Percentiles rank a stretch among this genome's conserved stretches.
Conservation (phyloP, 306 rosid species). For the Amphicarpaea edgeworthii region DNA sequence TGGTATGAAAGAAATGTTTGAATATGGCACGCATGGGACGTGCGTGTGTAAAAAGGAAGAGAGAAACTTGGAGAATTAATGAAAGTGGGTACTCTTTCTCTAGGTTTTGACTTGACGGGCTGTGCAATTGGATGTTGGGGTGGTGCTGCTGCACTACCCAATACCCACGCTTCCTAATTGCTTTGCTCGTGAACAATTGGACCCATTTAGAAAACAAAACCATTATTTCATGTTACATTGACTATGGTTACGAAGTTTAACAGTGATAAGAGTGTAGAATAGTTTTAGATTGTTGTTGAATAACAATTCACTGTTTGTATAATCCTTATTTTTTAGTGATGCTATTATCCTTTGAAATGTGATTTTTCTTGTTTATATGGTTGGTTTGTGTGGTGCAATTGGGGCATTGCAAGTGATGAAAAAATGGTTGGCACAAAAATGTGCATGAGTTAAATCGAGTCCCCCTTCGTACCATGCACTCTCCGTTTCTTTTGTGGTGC, state of each 20-base stretch:
- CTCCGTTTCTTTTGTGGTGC: conserved; percentile 40
- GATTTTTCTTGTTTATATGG: background rate
- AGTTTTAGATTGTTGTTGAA: too few species aligned
- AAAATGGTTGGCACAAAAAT: conserved; percentile 44
- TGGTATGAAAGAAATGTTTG: background rate
- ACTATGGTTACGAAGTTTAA: too few species aligned
- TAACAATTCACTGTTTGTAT: too few species aligned
- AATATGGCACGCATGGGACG: conserved; percentile 5
- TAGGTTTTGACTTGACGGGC: conserved; percentile 51
- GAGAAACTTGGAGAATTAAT: conserved; percentile 31
- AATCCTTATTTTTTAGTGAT: too few species aligned
- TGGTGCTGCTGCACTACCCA: conserved; percentile 47
- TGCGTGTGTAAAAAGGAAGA: background rate
- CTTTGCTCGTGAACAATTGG: conserved; percentile 21
- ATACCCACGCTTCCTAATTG: conserved; percentile 40
- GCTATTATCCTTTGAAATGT: conserved; percentile 40
- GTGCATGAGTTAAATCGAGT: conserved; percentile 63
- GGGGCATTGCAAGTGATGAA: conserved; percentile 39
- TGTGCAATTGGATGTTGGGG: conserved; percentile 49
- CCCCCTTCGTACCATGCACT: conserved; percentile 65
- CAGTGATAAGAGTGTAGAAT: too few species aligned
- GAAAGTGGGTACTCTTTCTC: conserved; percentile 30
- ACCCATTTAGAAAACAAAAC: conserved; percentile 45
- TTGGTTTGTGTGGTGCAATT: conserved; percentile 38
- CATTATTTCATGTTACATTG: conserved; percentile 50